phyloP scores from a whole-genome alignment of 2,329 filamentous ascomycete genomes.

The Calonectria henricotiae region DNA sequence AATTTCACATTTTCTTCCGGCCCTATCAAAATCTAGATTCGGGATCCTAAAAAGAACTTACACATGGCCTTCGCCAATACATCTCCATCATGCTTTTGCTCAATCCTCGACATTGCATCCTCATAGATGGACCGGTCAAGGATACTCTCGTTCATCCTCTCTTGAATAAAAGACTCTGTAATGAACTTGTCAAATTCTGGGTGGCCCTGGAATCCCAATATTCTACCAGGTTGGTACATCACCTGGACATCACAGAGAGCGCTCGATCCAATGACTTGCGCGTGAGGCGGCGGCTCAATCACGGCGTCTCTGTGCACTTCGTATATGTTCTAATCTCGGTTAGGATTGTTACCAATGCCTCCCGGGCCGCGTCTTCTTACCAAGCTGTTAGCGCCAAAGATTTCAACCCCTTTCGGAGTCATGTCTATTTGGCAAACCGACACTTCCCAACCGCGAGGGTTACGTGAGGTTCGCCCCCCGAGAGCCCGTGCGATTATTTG shows the following conservation, averaged over 20 bases:
- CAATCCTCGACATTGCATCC: conserved; percentile 34
- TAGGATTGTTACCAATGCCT: not conserved
- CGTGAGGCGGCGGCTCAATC: conserved; percentile 25
- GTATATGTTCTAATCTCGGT: conserved; percentile 27
- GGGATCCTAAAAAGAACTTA: conserved; percentile 28
- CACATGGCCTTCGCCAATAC: conserved; percentile 26
- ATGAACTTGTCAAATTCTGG: conserved; percentile 37
- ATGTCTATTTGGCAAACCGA: conserved; percentile 29
- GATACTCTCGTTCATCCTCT: conserved; percentile 31
- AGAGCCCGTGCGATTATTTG: conserved; percentile 44
- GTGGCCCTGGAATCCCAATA: conserved; percentile 38
- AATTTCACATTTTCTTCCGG: not conserved
- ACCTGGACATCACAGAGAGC: conserved; percentile 34
- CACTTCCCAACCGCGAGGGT: conserved; percentile 40
- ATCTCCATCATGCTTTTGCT: conserved; percentile 35
- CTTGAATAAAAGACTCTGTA: conserved; percentile 28
- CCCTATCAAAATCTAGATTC: conserved; percentile 1
- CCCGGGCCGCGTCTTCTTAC: conserved; percentile 17
- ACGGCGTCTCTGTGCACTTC: conserved; percentile 40
- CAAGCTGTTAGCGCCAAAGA: conserved; percentile 31
- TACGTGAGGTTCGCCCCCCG: conserved; percentile 33
- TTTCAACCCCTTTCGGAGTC: conserved; percentile 7
- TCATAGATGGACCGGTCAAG: conserved; percentile 15
- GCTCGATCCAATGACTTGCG: conserved; percentile 34
- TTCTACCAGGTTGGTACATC: conserved; percentile 34